phyloP scores from a whole-genome alignment of 202 grass and related monocot species.

The Cymbopogon flexuosus region DNA sequence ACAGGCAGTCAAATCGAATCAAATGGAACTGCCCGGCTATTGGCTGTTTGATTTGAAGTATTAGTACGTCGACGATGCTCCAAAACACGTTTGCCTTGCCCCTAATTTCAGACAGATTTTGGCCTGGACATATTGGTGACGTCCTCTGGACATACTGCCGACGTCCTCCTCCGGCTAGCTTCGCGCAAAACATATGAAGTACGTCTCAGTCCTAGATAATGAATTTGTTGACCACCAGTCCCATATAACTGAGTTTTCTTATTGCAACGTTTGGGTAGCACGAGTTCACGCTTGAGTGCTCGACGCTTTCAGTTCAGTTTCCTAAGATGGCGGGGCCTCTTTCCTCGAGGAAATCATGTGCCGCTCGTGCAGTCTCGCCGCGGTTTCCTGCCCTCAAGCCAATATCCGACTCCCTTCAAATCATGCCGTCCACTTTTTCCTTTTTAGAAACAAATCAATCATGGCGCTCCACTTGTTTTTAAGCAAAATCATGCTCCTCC shows the following conservation, averaged over 20 bases:
- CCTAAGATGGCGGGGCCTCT: not conserved
- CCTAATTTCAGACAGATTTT: not conserved
- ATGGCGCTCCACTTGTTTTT: too few species aligned
- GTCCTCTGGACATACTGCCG: too few species aligned
- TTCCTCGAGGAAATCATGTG: not conserved
- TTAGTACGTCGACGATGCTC: not conserved
- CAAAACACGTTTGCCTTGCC: not conserved
- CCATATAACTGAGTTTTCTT: not conserved
- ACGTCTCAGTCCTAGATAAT: not conserved
- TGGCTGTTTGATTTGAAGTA: not conserved
- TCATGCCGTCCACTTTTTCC: not conserved
- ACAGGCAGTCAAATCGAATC: not conserved
- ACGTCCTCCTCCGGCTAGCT: too few species aligned
- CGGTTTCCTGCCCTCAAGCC: not conserved
- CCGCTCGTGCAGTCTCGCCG: not conserved
- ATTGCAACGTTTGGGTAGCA: not conserved
- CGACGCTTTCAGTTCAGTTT: not conserved
- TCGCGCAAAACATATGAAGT: too few species aligned
- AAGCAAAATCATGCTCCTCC: not conserved
- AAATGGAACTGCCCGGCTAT: too few species aligned
- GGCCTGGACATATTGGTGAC: too few species aligned
- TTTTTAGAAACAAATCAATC: too few species aligned
- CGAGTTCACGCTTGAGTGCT: not conserved
- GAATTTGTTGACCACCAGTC: not conserved
- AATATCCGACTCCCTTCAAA: not conserved